Evolutionary conservation across 148 eudicot genomes (phyloP), one percentile per base, ranked within the genome.

Genomic region (Camellia granthamiana): DNA sequence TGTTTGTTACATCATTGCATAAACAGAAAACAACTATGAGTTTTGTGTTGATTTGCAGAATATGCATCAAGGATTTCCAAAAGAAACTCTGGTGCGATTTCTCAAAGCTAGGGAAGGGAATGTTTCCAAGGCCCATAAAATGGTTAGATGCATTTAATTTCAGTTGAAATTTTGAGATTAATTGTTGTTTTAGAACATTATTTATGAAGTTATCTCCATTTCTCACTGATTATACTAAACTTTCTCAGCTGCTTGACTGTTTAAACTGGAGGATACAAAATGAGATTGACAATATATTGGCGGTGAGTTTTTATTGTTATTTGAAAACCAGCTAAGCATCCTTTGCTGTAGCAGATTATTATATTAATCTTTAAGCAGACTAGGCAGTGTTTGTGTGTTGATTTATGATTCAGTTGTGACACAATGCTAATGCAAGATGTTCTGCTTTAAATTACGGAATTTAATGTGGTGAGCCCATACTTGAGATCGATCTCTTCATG

Each of bases 201-300:
- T 82, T 4, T 51, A 10, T 41, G 56, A 46, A 78, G 65, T 55
- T 67, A 11, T 46, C 38, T 51, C 14, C 23, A 5, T 71, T 71
- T 72, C 30, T 74, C 71, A n/a, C 80, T 88, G 79, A 89, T 61
- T 55, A 3, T 75, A 56, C 38, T 55, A 44, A 41, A 60, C 41
- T 58, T 62, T 76, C 82, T 79, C 97, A 96, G 99, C 89, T 95
- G 78, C 80, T 87, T 66, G 98, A 95, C 69, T 86, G 91, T 79
- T 87, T 95, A 81, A 89, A 90, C 72, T 95, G 99, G 99, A 91
- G 98, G 90, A 91, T 95, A 83, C 89, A 93, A 85, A 95, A 90
- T 84, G 97, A 95, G 81, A 95, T 95, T 68, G 99, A 93, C 84
- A 73, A 84, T 55, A 94, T 96, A 77, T 80, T 96, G 81, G 70